Evolutionary conservation across 2,329 filamentous ascomycete species (phyloP).

Genomic region (Pseudogymnoascus sp.): DNA sequence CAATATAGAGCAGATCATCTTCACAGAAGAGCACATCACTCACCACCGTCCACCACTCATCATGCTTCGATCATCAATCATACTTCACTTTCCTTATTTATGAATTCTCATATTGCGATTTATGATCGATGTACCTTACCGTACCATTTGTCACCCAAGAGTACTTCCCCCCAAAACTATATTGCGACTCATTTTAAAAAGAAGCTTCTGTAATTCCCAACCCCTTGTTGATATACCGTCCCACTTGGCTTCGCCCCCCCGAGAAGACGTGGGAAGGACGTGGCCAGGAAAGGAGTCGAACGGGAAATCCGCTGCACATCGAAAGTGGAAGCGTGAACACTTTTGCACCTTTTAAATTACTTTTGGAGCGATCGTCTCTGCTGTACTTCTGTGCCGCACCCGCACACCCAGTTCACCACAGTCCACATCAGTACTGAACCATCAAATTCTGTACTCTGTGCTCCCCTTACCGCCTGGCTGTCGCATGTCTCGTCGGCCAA

Average conservation of each 20-base stretch:
- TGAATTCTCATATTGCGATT: neutral
- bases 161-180: neutral
- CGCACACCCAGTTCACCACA: too few relatives aligned
- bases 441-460: neutral
- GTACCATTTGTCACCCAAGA: neutral
- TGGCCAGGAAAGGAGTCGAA: neutral
- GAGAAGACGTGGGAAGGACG: neutral
- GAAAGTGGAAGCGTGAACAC: neutral
- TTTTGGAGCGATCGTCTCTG: conserved; percentile 2
- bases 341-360: conserved; percentile 2
- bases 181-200: neutral
- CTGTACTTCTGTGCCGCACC: neutral
- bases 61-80: too few relatives aligned
- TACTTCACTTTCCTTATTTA: neutral
- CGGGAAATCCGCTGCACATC: neutral
- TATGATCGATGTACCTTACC: neutral
- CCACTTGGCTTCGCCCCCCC: conserved; percentile 1
- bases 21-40: neutral
- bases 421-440: neutral
- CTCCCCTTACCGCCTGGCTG: neutral
- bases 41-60: neutral
- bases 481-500: neutral
- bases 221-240: neutral
- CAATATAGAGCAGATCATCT: neutral
- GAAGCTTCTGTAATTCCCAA: conserved; percentile 3